Evolutionary conservation across 2,329 filamentous ascomycete genomes (phyloP), one percentile per base, ranked within the genome.

Genomic region (Microsporum audouinii): DNA sequence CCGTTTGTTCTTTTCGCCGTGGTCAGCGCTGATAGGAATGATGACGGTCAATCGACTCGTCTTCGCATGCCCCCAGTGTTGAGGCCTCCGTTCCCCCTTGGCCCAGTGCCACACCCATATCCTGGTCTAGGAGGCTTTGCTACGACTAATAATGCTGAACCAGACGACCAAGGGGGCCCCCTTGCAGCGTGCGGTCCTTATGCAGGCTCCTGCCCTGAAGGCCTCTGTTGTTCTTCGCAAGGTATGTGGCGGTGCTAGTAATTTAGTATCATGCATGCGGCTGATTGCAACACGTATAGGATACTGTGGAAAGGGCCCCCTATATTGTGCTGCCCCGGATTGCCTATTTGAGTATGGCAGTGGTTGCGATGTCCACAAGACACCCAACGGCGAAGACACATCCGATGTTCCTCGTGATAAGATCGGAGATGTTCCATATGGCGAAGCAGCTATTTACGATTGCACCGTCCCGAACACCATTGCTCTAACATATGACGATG

Each of bases 401-500:
- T 68, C 66, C 12, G 61, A 68, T 1, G 68, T 76, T 31, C 64
- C 67, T 60, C 73, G 75, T 17, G 70, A 73, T 62, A 69, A 68
- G n/a, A 10, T 72, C 29, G 74, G 75, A 27, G 63, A 67, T 41
- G 69, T 73, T 14, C 70, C 71, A 17, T 77, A 76, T 56, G 73
- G 70, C 1, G 70, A 71, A 27, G 61, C 64, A 6, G 66, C 69
- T 17, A 73, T 77, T 59, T 71, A 71, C 36, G 69, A 71, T 8
- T 79, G 77, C 65, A 69, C 66, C 43, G 75, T 76, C n/a, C 75
- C 79, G 2, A 82, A 84, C 59, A 82, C 82, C 8, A 79, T 88
- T 66, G 85, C 85, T 17, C 70, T 88, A 60, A 88, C 85, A 0
- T 88, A 82, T 65, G 85, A 88, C 65, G 85, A 88, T 69, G 85